Evolutionary conservation across 345 rosid genomes (phyloP).

Genomic region (Clarkia xantiana): DNA sequence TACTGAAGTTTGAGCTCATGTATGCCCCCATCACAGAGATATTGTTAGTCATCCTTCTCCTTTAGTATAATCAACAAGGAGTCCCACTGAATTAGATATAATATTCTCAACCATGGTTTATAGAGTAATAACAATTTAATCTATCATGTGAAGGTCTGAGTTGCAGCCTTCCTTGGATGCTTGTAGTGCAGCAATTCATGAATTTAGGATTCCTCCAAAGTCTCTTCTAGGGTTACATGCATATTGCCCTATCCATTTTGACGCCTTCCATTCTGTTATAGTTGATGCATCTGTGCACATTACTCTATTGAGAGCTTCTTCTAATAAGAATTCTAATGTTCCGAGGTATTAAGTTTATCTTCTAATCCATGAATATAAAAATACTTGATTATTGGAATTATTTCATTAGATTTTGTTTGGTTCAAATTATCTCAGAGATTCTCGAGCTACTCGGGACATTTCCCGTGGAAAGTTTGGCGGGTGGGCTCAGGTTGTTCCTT

Average conservation of each 20-base stretch:
- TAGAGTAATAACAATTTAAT: neutral
- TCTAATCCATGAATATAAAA: neutral
- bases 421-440: constrained; percentile 28
- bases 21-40: constrained; percentile 49
- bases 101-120: neutral
- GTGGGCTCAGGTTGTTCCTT: constrained; percentile 41
- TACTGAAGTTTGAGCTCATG: constrained; percentile 87
- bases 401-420: constrained; percentile 3
- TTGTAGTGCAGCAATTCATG: constrained; percentile 59
- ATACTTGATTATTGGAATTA: neutral
- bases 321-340: constrained; percentile 24
- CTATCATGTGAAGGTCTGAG: constrained; percentile 30
- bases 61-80: constrained; percentile 6
- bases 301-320: constrained; percentile 48
- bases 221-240: constrained; percentile 91
- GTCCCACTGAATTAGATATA: neutral
- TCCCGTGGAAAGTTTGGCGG: constrained; percentile 26
- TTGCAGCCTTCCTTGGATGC: constrained; percentile 38
- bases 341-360: constrained; percentile 36
- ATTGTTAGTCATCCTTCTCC: constrained; percentile 22
- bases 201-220: constrained; percentile 81
- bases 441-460: constrained; percentile 19
- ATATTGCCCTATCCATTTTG: constrained; percentile 87
- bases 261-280: constrained; percentile 67
- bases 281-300: constrained; percentile 72